Evolutionary conservation across 1,284 basidiomycete genomes (phyloP).

Genomic region (Microstroma glucosiphilum): DNA sequence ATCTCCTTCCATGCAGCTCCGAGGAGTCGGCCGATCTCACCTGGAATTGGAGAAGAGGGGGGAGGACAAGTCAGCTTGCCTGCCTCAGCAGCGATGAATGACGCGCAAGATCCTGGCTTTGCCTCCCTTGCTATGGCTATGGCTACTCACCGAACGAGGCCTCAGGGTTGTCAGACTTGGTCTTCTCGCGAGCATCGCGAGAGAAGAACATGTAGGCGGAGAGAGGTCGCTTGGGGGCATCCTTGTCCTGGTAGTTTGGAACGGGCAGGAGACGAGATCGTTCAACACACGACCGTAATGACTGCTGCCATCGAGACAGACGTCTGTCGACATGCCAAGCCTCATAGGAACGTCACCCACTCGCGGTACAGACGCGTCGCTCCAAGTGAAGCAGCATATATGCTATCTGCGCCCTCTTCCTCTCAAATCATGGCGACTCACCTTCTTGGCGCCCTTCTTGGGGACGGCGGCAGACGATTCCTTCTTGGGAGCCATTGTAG

Average conservation of each 20-base stretch:
- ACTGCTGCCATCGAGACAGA: no score
- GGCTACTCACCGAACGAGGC: constrained; percentile 72
- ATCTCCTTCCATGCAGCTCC: constrained; percentile 87
- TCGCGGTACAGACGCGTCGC: no score
- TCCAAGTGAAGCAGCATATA: no score
- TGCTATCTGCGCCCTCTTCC: no score
- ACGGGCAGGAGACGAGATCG: background rate
- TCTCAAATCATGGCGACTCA: constrained; percentile 52
- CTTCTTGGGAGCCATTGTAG: constrained; percentile 7
- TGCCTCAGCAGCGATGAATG: background rate
- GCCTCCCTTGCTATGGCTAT: background rate
- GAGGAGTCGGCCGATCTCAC: constrained; percentile 77
- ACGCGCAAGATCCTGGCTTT: no score
- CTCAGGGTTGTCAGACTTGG: constrained; percentile 91
- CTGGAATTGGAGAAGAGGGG: constrained; percentile 49
- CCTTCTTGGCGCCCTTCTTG: constrained; percentile 57
- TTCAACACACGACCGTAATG: no score
- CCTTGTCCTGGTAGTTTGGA: constrained; percentile 59
- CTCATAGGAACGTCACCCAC: no score
- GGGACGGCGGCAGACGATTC: constrained; percentile 24
- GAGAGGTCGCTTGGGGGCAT: constrained; percentile 79
- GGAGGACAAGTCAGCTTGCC: background rate
- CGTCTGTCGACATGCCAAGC: no score
- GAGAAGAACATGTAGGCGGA: constrained; percentile 99
- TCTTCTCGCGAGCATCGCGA: constrained; percentile 87